These are phyloP conservation scores for Lepiota brunneoincarnata DNA, from an alignment of 768 basidiomycete species.

Conservation along the genomic window DNA sequence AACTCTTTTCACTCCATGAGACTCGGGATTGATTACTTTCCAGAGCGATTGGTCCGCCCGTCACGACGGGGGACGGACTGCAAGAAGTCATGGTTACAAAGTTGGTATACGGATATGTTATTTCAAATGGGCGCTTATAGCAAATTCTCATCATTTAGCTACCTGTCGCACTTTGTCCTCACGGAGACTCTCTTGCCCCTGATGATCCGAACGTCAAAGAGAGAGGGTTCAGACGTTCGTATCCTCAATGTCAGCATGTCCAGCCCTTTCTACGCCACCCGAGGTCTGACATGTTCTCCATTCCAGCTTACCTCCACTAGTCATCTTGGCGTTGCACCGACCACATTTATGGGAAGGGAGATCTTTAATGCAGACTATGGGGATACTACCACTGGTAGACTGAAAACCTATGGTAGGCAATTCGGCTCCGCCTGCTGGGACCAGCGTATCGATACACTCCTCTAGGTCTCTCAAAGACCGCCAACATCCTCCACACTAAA, in stretches of 20 bases:
- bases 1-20: background rate
- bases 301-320: constrained; percentile 31
- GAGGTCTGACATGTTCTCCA: background rate
- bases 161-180: constrained; percentile 53
- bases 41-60: constrained; percentile 10
- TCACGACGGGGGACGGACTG: constrained; percentile 16
- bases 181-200: constrained; percentile 53
- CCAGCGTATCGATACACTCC: background rate
- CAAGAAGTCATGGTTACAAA: constrained; percentile 11
- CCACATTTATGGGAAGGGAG: constrained; percentile 27
- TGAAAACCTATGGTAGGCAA: background rate
- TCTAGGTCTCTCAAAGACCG: constrained; percentile 51
- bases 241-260: constrained; percentile 47
- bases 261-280: background rate
- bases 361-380: constrained; percentile 36
- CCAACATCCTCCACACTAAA: constrained; percentile 44
- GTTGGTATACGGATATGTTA: background rate
- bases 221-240: constrained; percentile 53
- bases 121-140: background rate
- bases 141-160: constrained; percentile 28
- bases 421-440: background rate
- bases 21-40: background rate
- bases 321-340: constrained; percentile 19
- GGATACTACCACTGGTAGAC: constrained; percentile 14
- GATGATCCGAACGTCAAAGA: constrained; percentile 44